phyloP scores from a whole-genome alignment of 345 rosid species.

The Mangifera indica region DNA sequence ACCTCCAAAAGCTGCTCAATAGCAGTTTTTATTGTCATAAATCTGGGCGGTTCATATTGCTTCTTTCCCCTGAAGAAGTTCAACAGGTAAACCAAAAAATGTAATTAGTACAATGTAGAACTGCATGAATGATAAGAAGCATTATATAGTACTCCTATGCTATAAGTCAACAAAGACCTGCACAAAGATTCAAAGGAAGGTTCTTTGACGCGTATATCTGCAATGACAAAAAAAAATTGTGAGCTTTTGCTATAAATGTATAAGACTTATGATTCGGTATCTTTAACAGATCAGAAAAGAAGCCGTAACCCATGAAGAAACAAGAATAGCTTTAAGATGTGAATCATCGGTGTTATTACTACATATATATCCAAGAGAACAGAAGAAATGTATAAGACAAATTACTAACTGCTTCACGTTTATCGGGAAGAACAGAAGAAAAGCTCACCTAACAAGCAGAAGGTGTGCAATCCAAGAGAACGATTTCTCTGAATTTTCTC shows the following conservation, averaged over 20 bases:
- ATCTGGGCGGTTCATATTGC: conserved; percentile 83
- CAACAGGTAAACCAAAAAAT: background rate
- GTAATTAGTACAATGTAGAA: conserved; percentile 15
- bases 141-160: background rate
- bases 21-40: conserved; percentile 78
- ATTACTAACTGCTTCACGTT: too few species aligned
- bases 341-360: background rate
- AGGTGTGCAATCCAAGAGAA: conserved; percentile 76
- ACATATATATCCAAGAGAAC: too few species aligned
- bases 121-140: background rate
- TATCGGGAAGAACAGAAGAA: background rate
- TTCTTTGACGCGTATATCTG: conserved; percentile 93
- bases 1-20: conserved; percentile 92
- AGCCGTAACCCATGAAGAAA: background rate
- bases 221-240: conserved; percentile 2
- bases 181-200: conserved; percentile 86
- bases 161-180: conserved; percentile 41
- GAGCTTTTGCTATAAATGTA: background rate
- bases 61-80: conserved; percentile 62
- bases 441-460: conserved; percentile 72
- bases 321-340: background rate
- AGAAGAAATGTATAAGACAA: too few species aligned
- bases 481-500: conserved; percentile 70
- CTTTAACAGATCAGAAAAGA: background rate
- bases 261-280: background rate